phyloP scores from a whole-genome alignment of 2,329 filamentous ascomycete species.

The Ceratocystis cacaofunesta region DNA sequence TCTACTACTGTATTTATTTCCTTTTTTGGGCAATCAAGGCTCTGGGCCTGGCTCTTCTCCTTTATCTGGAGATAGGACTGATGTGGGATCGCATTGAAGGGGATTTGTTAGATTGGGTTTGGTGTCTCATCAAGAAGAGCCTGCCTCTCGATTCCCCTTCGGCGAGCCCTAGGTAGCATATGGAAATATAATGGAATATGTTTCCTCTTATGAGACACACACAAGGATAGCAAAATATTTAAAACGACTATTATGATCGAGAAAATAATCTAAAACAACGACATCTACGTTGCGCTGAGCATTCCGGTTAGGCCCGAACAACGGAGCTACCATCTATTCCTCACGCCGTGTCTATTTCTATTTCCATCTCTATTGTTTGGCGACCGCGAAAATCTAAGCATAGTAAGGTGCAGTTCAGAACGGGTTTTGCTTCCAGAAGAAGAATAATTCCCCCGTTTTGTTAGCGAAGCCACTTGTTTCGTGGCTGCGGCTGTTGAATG shows the following conservation, averaged over 20 bases:
- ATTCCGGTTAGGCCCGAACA: neutral
- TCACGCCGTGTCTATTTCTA: neutral
- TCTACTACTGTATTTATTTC: neutral
- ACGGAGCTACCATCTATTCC: neutral
- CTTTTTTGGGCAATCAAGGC: neutral
- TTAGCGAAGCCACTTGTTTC: neutral
- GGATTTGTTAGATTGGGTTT: neutral
- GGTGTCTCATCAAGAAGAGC: neutral
- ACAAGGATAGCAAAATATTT: no score
- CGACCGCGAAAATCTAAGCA: neutral
- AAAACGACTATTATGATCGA: no score
- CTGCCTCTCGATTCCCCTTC: neutral
- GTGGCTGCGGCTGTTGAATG: neutral
- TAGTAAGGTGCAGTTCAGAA: neutral
- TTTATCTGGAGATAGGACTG: neutral
- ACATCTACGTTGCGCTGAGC: neutral
- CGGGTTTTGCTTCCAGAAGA: neutral
- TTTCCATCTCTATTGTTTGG: neutral
- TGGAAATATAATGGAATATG: constrained; percentile 2
- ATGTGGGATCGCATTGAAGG: neutral
- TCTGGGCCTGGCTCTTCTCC: neutral
- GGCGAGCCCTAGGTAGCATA: neutral
- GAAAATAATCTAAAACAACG: neutral
- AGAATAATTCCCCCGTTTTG: neutral
- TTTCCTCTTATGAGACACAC: neutral